These are phyloP conservation scores for Dactylorhiza incarnata DNA, from an alignment of 106 monocot species.

Conservation along the genomic window DNA sequence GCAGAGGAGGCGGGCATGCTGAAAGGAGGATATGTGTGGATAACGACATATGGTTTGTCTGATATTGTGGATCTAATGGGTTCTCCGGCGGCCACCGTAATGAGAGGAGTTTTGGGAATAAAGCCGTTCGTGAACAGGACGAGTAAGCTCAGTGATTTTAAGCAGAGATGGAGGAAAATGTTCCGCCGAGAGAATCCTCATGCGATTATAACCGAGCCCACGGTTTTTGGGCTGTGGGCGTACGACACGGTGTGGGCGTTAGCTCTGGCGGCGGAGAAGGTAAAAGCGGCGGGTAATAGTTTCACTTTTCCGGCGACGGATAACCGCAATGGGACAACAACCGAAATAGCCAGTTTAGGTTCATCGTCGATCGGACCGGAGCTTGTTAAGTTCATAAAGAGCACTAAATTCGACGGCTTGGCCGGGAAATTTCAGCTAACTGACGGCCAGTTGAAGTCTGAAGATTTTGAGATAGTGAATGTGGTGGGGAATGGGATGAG, in stretches of 20 bases:
- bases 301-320: conserved; percentile 10
- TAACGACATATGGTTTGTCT: conserved; percentile 48
- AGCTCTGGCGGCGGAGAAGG: conserved; percentile 31
- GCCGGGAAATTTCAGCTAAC: conserved; percentile 35
- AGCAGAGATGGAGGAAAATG: conserved; percentile 34
- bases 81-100: conserved; percentile 23
- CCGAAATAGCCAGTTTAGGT: conserved; percentile 11
- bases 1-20: conserved; percentile 55
- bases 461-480: conserved; percentile 44
- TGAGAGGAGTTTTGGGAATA: conserved; percentile 63
- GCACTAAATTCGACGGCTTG: conserved; percentile 27
- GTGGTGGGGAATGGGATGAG: conserved; percentile 7
- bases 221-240: conserved; percentile 49
- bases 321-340: conserved; percentile 6
- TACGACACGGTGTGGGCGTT: conserved; percentile 59
- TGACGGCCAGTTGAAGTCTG: conserved; percentile 26
- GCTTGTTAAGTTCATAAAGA: conserved; percentile 12
- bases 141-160: conserved; percentile 21
- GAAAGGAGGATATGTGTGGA: conserved; percentile 55
- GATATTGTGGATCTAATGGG: conserved; percentile 31
- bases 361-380: conserved; percentile 22
- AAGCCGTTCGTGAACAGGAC: conserved; percentile 33
- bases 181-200: conserved; percentile 12
- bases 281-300: not conserved
- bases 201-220: conserved; percentile 16